Percentiles rank a stretch among this genome's conserved stretches.
Conservation (phyloP, 306 rosid genomes). For the Trifolium subterraneum region DNA sequence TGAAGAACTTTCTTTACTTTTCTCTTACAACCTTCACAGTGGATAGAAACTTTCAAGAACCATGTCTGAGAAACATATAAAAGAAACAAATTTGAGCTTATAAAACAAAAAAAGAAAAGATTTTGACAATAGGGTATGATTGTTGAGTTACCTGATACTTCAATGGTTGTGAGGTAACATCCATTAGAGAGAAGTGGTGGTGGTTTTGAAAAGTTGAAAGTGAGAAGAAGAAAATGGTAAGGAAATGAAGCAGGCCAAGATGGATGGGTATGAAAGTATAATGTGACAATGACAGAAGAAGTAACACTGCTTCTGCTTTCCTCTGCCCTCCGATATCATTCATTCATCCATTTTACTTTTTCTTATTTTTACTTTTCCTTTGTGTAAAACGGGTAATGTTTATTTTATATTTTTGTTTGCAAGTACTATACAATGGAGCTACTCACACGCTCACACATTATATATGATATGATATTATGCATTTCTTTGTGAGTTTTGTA, state of each 20-base stretch:
- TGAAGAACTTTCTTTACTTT: conserved; percentile 83
- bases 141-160: conserved; percentile 54
- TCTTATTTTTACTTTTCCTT: background rate
- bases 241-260: conserved; percentile 13
- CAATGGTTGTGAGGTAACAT: conserved; percentile 54
- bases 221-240: conserved; percentile 12
- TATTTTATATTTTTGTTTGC: background rate
- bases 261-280: conserved; percentile 41
- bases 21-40: conserved; percentile 90
- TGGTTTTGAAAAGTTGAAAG: conserved; percentile 31
- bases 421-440: background rate
- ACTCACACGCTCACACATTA: background rate
- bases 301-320: conserved; percentile 22
- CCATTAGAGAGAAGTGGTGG: conserved; percentile 52
- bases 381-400: background rate
- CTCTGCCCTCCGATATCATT: conserved; percentile 33
- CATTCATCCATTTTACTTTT: conserved; percentile 32
- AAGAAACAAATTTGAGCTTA: conserved; percentile 4
- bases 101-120: background rate
- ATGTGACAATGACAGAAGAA: conserved; percentile 59
- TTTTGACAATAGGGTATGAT: background rate
- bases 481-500: too few relatives aligned
- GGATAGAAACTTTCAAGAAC: conserved; percentile 63
- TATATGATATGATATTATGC: background rate
- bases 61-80: conserved; percentile 46